These are phyloP conservation scores for Poa pratensis DNA, from an alignment of 176 grass and related monocot species.

Conservation along the genomic window DNA sequence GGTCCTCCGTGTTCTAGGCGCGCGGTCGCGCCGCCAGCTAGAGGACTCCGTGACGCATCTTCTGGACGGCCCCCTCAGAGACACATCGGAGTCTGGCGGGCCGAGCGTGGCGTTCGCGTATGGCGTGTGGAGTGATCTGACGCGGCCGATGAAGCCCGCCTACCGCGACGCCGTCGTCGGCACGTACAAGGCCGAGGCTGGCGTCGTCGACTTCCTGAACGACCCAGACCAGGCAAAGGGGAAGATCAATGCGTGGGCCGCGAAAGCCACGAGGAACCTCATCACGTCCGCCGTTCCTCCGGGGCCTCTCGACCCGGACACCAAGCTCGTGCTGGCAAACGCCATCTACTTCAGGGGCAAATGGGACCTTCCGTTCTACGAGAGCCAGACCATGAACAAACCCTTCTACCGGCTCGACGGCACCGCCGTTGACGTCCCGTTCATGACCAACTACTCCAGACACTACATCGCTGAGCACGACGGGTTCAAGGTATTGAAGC, in stretches of 20 bases:
- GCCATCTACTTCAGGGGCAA: conserved; percentile 23
- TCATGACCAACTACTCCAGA: neutral
- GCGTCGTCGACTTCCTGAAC: neutral
- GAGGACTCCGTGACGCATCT: neutral
- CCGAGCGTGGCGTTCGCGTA: neutral
- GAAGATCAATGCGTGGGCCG: neutral
- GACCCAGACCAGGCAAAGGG: neutral
- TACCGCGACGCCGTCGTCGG: neutral
- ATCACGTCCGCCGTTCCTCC: neutral
- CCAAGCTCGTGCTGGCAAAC: conserved; percentile 2
- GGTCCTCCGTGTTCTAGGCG: neutral
- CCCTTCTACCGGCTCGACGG: conserved; percentile 12
- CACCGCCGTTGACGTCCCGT: neutral
- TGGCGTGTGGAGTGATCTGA: neutral
- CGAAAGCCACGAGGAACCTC: neutral
- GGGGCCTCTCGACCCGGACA: neutral
- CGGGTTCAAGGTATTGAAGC: neutral
- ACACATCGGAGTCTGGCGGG: neutral
- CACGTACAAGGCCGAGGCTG: neutral
- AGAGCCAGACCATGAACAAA: neutral
- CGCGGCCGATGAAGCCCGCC: neutral
- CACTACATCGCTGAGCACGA: neutral
- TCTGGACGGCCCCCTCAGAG: neutral
- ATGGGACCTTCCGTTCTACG: neutral
- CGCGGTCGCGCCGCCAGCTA: neutral